These are phyloP conservation scores for Passalora sequoiae DNA, from an alignment of 2,329 filamentous ascomycete genomes.

Conservation along the genomic window DNA sequence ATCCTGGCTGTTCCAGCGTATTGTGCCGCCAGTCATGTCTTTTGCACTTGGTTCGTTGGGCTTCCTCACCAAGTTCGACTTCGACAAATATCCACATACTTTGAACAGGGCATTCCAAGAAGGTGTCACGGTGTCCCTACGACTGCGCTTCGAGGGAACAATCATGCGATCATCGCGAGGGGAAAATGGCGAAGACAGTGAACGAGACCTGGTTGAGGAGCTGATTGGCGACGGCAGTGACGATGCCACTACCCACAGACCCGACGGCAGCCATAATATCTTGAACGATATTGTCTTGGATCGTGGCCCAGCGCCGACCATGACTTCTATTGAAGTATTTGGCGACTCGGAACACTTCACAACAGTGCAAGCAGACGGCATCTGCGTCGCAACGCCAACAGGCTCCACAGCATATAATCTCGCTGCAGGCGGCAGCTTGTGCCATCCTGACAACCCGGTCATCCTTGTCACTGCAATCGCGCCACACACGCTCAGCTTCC, in stretches of 20 bases:
- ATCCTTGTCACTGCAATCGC: slow-evolving; percentile 93
- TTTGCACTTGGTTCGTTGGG: slow-evolving; percentile 89
- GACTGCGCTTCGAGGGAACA: slow-evolving; percentile 86
- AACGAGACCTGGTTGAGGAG: slow-evolving; percentile 78
- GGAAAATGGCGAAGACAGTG: slow-evolving; percentile 29
- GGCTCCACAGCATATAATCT: slow-evolving; percentile 95
- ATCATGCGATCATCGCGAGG: slow-evolving; percentile 72
- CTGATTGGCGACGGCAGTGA: slow-evolving; percentile 80
- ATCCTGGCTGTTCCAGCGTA: slow-evolving; percentile 92
- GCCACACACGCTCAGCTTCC: slow-evolving; percentile 88
- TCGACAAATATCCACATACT: slow-evolving; percentile 64
- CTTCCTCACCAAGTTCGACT: slow-evolving; percentile 96
- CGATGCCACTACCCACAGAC: slow-evolving; percentile 76
- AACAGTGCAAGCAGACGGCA: slow-evolving; percentile 83
- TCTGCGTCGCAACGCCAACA: slow-evolving; percentile 90
- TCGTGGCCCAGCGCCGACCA: slow-evolving; percentile 85
- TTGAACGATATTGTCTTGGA: slow-evolving; percentile 97
- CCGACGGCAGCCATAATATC: slow-evolving; percentile 81
- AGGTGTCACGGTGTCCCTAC: slow-evolving; percentile 81
- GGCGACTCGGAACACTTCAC: slow-evolving; percentile 95
- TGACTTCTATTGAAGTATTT: slow-evolving; percentile 89
- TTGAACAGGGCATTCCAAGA: slow-evolving; percentile 68
- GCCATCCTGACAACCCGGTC: slow-evolving; percentile 92
- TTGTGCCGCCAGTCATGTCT: slow-evolving; percentile 87
- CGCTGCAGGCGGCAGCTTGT: slow-evolving; percentile 88